Evolutionary conservation across 495 filamentous ascomycete genomes (phyloP).

Genomic region (Aspergillus biplanus): DNA sequence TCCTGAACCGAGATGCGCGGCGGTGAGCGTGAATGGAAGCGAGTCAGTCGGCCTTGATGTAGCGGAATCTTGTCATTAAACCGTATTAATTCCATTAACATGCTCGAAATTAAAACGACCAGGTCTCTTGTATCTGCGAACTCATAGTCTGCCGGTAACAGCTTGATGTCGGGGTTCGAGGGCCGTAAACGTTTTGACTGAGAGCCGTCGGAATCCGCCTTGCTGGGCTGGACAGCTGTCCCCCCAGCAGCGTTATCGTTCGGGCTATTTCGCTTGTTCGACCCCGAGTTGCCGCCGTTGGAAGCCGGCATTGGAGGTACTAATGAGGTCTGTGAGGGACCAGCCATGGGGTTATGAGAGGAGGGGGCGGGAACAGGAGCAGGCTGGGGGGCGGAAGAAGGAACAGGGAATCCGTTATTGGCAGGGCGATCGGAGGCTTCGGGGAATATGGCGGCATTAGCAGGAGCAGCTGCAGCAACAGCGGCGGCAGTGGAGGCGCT

Average conservation of each 20-base stretch:
- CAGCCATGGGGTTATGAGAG: conserved; percentile 24
- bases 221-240: conserved; percentile 50
- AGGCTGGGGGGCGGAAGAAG: conserved; percentile 28
- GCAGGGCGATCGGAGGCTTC: conserved; percentile 24
- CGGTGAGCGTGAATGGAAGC: conserved; percentile 94
- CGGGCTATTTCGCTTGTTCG: conserved; percentile 48
- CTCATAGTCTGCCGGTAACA: conserved; percentile 78
- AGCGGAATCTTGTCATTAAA: conserved; percentile 90
- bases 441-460: conserved; percentile 24
- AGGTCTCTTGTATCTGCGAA: conserved; percentile 78
- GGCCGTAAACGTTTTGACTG: conserved; percentile 57
- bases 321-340: conserved; percentile 33
- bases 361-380: conserved; percentile 26
- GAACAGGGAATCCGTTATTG: conserved; percentile 26
- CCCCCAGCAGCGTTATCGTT: conserved; percentile 34
- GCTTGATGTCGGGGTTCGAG: conserved; percentile 62
- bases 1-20: conserved; percentile 92
- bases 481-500: conserved; percentile 23
- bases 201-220: conserved; percentile 53
- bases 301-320: conserved; percentile 43
- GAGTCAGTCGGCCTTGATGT: conserved; percentile 78
- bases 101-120: conserved; percentile 87
- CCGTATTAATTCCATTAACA: conserved; percentile 91
- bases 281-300: conserved; percentile 32
- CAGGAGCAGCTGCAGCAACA: conserved; percentile 41